A percentile compares a stretch with the other conserved stretches of the same genome.
Conservation (phyloP, 169 alveolate genomes). For the Fabrea salina region DNA sequence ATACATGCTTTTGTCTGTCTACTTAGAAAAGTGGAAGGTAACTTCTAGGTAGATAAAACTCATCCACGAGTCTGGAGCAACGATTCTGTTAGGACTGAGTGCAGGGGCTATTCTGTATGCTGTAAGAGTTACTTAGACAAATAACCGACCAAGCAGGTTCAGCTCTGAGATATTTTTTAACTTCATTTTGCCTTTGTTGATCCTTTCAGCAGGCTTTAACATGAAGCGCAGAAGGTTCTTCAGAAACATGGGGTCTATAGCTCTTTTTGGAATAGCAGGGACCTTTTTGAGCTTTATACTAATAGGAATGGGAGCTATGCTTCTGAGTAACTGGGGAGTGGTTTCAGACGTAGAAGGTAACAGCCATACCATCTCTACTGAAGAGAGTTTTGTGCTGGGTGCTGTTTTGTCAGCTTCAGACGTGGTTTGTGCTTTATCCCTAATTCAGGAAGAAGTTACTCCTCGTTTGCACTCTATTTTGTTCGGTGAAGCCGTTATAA, state of each 20-base stretch:
- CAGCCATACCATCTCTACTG: conserved; percentile 30
- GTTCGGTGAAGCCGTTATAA: conserved; percentile 69
- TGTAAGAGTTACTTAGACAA: not conserved
- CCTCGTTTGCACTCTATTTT: conserved; percentile 61
- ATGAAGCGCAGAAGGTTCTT: conserved; percentile 62
- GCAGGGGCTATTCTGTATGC: not conserved
- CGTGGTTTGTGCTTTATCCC: conserved; percentile 79
- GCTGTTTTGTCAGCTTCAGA: conserved; percentile 77
- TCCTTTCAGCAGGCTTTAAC: conserved; percentile 78
- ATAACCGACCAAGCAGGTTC: not conserved
- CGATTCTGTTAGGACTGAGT: not conserved
- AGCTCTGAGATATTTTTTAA: not conserved
- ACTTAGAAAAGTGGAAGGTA: conserved; percentile 13
- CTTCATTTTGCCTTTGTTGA: conserved; percentile 70
- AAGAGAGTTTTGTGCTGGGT: conserved; percentile 69
- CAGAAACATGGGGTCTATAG: conserved; percentile 52
- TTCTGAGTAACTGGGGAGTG: conserved; percentile 20
- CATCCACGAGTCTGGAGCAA: conserved; percentile 31
- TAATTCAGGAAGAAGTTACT: conserved; percentile 70
- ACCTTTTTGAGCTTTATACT: conserved; percentile 40
- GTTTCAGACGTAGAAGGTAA: not conserved
- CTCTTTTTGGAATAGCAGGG: conserved; percentile 50
- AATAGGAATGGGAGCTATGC: not conserved
- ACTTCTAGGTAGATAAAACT: not conserved
- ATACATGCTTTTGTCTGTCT: not conserved